Conservation (phyloP, 2,329 filamentous ascomycete species). For the Fusarium newnesense region DNA sequence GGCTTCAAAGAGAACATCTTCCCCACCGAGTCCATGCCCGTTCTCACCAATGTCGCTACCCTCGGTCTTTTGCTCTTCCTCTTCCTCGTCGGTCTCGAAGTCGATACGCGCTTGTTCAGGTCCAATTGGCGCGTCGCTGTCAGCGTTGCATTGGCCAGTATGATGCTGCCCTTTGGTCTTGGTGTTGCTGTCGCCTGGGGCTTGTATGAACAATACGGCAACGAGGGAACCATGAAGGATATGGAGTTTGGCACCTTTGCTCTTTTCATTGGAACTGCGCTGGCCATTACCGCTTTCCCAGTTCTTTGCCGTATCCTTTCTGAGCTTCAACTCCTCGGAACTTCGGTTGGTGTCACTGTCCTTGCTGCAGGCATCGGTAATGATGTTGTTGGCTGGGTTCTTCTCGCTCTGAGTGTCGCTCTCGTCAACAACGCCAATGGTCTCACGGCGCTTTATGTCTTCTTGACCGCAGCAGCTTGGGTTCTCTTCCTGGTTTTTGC, state of each 20-base stretch:
- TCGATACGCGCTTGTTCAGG: conserved; percentile 80
- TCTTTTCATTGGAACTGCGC: conserved; percentile 88
- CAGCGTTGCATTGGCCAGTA: conserved; percentile 81
- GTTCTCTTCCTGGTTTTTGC: conserved; percentile 78
- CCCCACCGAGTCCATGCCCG: conserved; percentile 77
- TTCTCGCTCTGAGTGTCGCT: conserved; percentile 91
- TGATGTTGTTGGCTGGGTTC: conserved; percentile 80
- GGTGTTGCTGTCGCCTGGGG: conserved; percentile 85
- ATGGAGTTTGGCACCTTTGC: conserved; percentile 66
- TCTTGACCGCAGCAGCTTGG: conserved; percentile 81
- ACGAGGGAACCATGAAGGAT: conserved; percentile 51
- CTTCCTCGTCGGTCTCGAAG: conserved; percentile 89
- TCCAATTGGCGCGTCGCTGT: conserved; percentile 84
- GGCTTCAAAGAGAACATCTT: conserved; percentile 83
- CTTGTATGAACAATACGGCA: conserved; percentile 77
- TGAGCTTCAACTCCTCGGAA: conserved; percentile 85
- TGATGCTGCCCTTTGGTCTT: conserved; percentile 84
- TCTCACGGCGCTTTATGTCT: conserved; percentile 83
- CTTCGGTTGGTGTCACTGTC: conserved; percentile 86
- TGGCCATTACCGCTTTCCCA: conserved; percentile 91
- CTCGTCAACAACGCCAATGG: conserved; percentile 89
- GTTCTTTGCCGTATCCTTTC: conserved; percentile 94
- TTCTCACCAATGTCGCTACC: conserved; percentile 81
- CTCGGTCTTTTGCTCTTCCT: conserved; percentile 85
- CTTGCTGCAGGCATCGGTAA: conserved; percentile 93